phyloP scores from a whole-genome alignment of 2,329 filamentous ascomycete species.

The Penicillium sp. region DNA sequence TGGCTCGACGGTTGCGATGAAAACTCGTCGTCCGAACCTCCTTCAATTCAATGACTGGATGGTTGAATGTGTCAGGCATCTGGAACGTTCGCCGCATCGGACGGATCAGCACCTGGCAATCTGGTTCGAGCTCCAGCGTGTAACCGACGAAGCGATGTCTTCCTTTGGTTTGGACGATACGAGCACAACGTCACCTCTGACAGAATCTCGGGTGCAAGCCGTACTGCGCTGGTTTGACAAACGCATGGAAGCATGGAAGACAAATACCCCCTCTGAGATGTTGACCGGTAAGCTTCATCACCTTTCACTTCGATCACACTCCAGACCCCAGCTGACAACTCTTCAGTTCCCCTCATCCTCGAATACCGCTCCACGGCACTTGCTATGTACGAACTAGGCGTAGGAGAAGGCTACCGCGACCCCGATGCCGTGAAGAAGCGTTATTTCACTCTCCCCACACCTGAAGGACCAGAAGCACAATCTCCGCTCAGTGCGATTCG shows the following conservation, averaged over 20 bases:
- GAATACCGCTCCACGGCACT: constrained; percentile 34
- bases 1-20: constrained; percentile 39
- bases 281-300: constrained; percentile 28
- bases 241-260: constrained; percentile 37
- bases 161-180: constrained; percentile 41
- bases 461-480: constrained; percentile 21
- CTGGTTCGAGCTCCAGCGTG: constrained; percentile 39
- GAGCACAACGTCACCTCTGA: constrained; percentile 32
- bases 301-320: not conserved
- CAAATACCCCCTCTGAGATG: constrained; percentile 29
- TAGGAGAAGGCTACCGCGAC: constrained; percentile 40
- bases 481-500: constrained; percentile 34
- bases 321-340: not conserved
- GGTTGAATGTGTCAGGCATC: constrained; percentile 33
- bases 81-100: constrained; percentile 32
- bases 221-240: constrained; percentile 40
- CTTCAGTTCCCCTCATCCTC: constrained; percentile 30
- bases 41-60: constrained; percentile 41
- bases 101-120: constrained; percentile 34
- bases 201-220: constrained; percentile 37
- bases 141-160: constrained; percentile 37
- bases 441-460: constrained; percentile 36
- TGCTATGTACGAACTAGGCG: constrained; percentile 37
- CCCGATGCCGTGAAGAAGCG: constrained; percentile 35
- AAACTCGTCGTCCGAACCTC: constrained; percentile 38